Evolutionary conservation across 805 yeast species (phyloP).

Genomic region (Lipomyces sp.): DNA sequence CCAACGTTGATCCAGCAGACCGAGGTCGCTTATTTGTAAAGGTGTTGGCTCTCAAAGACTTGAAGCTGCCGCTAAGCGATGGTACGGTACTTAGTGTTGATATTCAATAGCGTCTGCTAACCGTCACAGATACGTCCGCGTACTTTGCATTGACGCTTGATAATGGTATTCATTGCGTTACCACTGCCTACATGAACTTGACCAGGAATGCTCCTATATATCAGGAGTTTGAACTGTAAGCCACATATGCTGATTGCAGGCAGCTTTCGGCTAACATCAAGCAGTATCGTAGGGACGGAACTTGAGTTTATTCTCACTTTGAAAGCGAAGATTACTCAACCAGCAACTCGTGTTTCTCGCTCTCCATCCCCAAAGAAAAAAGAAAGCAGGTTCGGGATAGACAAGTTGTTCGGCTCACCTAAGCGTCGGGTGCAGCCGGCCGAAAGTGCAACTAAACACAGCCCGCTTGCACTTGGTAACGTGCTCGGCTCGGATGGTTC

Average conservation of each 20-base stretch:
- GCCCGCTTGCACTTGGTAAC: conserved; percentile 53
- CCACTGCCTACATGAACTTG: conserved; percentile 59
- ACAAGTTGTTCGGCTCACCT: conserved; percentile 28
- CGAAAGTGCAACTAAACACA: conserved; percentile 51
- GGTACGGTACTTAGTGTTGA: conserved; percentile 12
- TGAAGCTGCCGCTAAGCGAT: conserved; percentile 50
- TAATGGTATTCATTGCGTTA: conserved; percentile 79
- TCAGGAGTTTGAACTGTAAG: conserved; percentile 71
- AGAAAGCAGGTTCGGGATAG: conserved; percentile 24
- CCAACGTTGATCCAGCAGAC: conserved; percentile 46
- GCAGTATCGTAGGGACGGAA: conserved; percentile 54
- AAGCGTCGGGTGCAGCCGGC: conserved; percentile 26
- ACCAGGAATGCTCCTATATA: conserved; percentile 49
- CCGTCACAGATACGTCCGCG: conserved; percentile 49
- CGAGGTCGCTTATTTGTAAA: conserved; percentile 53
- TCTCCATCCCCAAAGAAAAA: conserved; percentile 30
- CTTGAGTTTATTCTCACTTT: conserved; percentile 68
- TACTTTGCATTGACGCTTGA: conserved; percentile 61
- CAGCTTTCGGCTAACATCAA: neutral
- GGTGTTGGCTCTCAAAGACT: conserved; percentile 54
- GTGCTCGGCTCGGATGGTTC: conserved; percentile 85
- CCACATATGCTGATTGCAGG: neutral
- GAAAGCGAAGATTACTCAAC: conserved; percentile 60
- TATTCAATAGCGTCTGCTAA: conserved; percentile 24
- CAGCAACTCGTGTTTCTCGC: conserved; percentile 37